Evolutionary conservation across 257 asterid species (phyloP).

Genomic region (Jasminum sambac): DNA sequence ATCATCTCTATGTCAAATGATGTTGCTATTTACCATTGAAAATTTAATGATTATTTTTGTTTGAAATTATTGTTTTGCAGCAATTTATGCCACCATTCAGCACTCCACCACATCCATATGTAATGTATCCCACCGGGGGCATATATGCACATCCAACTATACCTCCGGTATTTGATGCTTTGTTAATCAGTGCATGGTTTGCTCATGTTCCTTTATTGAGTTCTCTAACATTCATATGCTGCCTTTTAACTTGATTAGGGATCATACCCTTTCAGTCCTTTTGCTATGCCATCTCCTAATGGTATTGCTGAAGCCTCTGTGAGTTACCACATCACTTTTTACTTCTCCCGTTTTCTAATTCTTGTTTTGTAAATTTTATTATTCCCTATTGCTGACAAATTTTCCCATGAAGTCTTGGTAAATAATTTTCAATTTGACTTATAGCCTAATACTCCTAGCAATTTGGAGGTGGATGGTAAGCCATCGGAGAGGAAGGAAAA

Average conservation of each 20-base stretch:
- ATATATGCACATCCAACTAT: conserved; percentile 93
- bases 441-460: conserved; percentile 64
- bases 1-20: conserved; percentile 1
- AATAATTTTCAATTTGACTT: conserved; percentile 11
- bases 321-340: conserved; percentile 36
- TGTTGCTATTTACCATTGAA: background rate
- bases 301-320: conserved; percentile 80
- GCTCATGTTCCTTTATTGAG: conserved; percentile 10
- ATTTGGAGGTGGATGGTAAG: conserved; percentile 72
- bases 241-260: conserved; percentile 45
- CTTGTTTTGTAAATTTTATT: background rate
- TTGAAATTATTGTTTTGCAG: conserved; percentile 41
- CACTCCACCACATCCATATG: conserved; percentile 93
- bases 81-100: conserved; percentile 96
- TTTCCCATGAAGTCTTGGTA: background rate
- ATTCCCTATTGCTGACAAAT: background rate
- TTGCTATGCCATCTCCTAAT: conserved; percentile 80
- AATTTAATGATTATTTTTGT: conserved; percentile 2
- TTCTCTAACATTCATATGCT: conserved; percentile 21
- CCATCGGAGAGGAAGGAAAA: conserved; percentile 79
- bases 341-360: background rate
- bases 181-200: conserved; percentile 14
- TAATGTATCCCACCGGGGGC: conserved; percentile 96
- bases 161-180: conserved; percentile 62
- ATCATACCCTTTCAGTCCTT: conserved; percentile 61